Conservation (phyloP, 306 rosid species). For the Sechiopsis laciniata region DNA sequence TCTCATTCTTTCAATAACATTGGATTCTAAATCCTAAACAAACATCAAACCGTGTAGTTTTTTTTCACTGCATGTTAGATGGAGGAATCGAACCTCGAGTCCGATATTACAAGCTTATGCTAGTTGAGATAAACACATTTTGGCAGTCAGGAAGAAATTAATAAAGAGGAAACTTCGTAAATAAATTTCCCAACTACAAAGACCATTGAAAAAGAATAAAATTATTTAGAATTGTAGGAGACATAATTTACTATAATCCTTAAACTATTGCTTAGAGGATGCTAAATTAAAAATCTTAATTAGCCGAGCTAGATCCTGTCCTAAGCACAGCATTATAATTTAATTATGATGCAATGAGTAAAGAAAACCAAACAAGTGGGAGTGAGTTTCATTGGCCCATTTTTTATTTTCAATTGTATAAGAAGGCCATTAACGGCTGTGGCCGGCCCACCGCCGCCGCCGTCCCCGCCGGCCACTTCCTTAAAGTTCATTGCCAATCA, state of each 20-base stretch:
- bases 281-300: neutral
- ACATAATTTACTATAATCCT: neutral
- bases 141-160: neutral
- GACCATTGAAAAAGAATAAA: neutral
- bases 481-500: neutral
- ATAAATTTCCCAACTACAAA: neutral
- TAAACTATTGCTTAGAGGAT: neutral
- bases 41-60: no score
- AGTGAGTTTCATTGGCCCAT: neutral
- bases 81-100: no score
- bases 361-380: slow-evolving; percentile 10
- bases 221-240: neutral
- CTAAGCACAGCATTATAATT: neutral
- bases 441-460: slow-evolving; percentile 14
- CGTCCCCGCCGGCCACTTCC: slow-evolving; percentile 9
- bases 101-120: no score
- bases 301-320: slow-evolving; percentile 20
- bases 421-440: slow-evolving; percentile 6
- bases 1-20: no score
- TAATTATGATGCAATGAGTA: slow-evolving; percentile 7
- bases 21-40: no score
- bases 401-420: neutral
- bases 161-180: neutral
- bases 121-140: no score
- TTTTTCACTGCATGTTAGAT: no score